phyloP scores from a whole-genome alignment of 805 yeast species.

The Saturnispora diversa region DNA sequence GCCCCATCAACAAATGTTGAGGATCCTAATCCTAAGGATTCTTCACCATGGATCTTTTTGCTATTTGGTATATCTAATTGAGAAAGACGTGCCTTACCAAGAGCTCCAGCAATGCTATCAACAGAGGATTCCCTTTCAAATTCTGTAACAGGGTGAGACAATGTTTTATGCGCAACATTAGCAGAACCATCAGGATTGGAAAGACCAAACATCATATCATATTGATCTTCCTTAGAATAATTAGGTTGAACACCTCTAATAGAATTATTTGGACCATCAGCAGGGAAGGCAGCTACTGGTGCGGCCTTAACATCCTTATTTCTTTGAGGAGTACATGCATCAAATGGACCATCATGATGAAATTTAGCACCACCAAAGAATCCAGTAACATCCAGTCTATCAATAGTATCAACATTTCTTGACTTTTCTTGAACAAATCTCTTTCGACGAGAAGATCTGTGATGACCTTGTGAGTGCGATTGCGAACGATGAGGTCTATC shows the following conservation, averaged over 20 bases:
- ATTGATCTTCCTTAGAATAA: constrained; percentile 49
- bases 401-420: constrained; percentile 85
- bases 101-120: constrained; percentile 21
- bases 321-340: constrained; percentile 95
- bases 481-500: constrained; percentile 22
- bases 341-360: constrained; percentile 99
- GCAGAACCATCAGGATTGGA: constrained; percentile 38
- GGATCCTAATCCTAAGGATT: constrained; percentile 84
- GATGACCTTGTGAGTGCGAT: constrained; percentile 29
- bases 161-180: no score
- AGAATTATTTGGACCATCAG: constrained; percentile 87
- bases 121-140: constrained; percentile 25
- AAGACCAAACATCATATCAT: constrained; percentile 73
- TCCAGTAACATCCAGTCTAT: constrained; percentile 92
- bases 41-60: constrained; percentile 68
- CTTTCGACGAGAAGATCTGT: constrained; percentile 22
- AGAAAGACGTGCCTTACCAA: constrained; percentile 44
- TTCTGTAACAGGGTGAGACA: constrained; percentile 12
- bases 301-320: constrained; percentile 68
- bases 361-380: constrained; percentile 87
- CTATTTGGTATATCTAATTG: constrained; percentile 59
- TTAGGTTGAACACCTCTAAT: constrained; percentile 59
- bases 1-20: constrained; percentile 94
- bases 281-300: constrained; percentile 93
- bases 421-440: constrained; percentile 43